These are phyloP conservation scores for Didymella keratinophila DNA, from an alignment of 2,329 filamentous ascomycete species.

Conservation along the genomic window DNA sequence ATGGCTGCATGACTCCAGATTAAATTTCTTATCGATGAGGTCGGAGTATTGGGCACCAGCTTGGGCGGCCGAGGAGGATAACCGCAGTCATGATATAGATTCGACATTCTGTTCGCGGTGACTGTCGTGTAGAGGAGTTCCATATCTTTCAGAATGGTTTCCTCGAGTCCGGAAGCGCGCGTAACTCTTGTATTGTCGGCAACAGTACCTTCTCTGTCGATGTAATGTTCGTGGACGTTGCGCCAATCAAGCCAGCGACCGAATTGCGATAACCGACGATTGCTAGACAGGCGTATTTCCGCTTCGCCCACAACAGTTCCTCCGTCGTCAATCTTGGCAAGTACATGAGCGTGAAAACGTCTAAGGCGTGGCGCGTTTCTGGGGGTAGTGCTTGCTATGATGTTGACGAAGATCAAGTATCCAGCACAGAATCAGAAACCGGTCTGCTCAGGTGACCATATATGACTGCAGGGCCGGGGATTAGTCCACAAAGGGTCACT, in stretches of 20 bases:
- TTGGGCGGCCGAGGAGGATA: too few relatives aligned
- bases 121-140: neutral
- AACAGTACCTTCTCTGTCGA: too few relatives aligned
- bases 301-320: constrained; percentile 14
- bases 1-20: constrained; percentile 1
- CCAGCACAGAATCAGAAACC: constrained; percentile 27
- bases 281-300: constrained; percentile 23
- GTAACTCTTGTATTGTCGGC: neutral
- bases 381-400: constrained; percentile 21
- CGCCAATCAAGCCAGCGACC: constrained; percentile 20
- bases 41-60: neutral
- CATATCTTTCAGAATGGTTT: neutral
- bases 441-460: constrained; percentile 23
- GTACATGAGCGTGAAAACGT: constrained; percentile 12
- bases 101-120: neutral
- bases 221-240: constrained; percentile 3
- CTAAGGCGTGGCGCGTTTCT: constrained; percentile 18
- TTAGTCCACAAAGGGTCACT: constrained; percentile 23
- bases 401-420: constrained; percentile 28
- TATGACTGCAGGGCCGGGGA: constrained; percentile 11
- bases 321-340: constrained; percentile 18
- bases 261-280: constrained; percentile 27
- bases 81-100: too few relatives aligned
- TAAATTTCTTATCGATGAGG: neutral
- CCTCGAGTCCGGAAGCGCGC: too few relatives aligned